Base-by-base conservation (phyloP, 2,329 filamentous ascomycete genomes). In the Diplodia scrobiculata region DNA sequence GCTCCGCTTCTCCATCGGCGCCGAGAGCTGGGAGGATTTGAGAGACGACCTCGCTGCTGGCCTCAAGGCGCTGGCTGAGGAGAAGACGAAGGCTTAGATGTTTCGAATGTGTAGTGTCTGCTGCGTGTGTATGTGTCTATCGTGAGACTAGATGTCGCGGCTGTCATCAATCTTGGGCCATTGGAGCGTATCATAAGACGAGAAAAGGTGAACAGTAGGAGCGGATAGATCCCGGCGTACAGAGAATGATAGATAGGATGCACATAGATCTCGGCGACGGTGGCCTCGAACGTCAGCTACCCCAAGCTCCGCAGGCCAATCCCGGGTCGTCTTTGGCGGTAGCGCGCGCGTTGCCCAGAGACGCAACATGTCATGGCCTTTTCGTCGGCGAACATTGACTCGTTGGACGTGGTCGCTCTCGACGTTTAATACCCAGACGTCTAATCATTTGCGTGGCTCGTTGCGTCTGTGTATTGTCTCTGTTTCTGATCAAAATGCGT, bases 11-110 rank as follows among this genome's bases (percentile, higher is more conserved):
- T 97, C 93, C 76, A 80, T 97, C 38, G 95, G 95, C 0, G 84
- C 97, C 36, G 95, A 99, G 81, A 86, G 85, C 54, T 90, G 90
- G 83, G 90, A 95, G 77, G 95, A 98, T 79, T 75, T 99, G 74
- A 87, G 84, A 76, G 84, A 84, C 45, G 94, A 98, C 80, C 75
- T 98, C 50, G 11, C 75, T 41, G 17, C 52, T 19, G 76, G 73
- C 0, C 75, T 77, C 48, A 69, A 70, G 67, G 65, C 65, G 34
- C 21, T 66, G 55, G 65, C 55, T 27, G 54, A 21, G 48, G 65
- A 66, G 63, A 55, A 50, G 63, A n/a, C 47, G 27, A 11, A 52
- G 25, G 47, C n/a, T 21, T 50, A 50, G 47, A 50, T 50, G 41
- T 7, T 14, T 50, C 1, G 13, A 50, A 21, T 19, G 41, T 19